Evolutionary conservation across 257 asterid species (phyloP).

Genomic region (Solanum paucissectum): DNA sequence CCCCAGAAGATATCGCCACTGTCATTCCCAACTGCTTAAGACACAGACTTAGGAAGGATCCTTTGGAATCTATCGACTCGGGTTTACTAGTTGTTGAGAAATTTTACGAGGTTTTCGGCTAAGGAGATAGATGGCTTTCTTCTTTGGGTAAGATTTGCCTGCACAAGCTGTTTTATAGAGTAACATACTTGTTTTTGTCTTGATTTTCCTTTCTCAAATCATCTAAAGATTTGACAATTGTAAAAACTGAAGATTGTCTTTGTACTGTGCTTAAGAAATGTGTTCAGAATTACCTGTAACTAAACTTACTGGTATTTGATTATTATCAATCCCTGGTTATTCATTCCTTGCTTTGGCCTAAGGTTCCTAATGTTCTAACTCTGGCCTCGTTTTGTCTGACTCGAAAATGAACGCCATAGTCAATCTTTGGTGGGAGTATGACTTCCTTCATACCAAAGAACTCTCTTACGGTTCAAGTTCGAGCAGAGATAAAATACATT

Average conservation of each 20-base stretch:
- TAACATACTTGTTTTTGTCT: background rate
- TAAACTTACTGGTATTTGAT: background rate
- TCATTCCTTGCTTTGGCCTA: background rate
- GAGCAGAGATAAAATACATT: background rate
- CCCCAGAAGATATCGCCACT: constrained; percentile 71
- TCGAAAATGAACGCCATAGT: background rate
- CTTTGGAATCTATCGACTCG: constrained; percentile 86
- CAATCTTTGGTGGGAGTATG: background rate
- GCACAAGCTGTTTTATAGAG: background rate
- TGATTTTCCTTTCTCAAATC: background rate
- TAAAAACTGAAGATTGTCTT: background rate
- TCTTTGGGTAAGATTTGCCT: background rate
- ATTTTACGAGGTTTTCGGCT: constrained; percentile 70
- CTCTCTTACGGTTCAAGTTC: background rate
- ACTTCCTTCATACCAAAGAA: background rate
- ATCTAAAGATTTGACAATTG: background rate
- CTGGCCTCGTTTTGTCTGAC: background rate
- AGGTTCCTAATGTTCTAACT: background rate
- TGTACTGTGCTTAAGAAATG: background rate
- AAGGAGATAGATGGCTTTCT: constrained; percentile 1
- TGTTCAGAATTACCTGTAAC: background rate
- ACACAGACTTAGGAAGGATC: constrained; percentile 89
- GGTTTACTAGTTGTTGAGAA: constrained; percentile 86
- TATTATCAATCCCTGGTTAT: background rate
- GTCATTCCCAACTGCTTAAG: constrained; percentile 91